A percentile compares a stretch with the other conserved stretches of the same genome.
phyloP scores from a whole-genome alignment of 371 early-diverging fungal genomes.

The Apophysomyces sp. region DNA sequence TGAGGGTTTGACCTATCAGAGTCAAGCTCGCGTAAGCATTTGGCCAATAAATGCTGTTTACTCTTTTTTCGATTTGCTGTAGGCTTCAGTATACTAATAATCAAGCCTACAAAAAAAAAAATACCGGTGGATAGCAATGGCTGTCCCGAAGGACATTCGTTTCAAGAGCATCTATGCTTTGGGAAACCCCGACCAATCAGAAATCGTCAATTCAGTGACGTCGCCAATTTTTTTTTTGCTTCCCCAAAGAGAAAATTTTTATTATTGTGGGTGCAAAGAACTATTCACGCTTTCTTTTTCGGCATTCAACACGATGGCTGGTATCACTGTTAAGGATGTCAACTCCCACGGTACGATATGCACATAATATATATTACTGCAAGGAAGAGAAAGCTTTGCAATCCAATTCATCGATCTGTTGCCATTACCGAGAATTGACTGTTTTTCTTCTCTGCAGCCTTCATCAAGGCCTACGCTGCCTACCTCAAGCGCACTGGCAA shows the following conservation, averaged over 20 bases:
- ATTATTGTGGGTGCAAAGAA: neutral
- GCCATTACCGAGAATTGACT: neutral
- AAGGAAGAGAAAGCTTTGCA: neutral
- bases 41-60: no score
- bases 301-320: slow-evolving; percentile 43
- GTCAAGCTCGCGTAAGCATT: no score
- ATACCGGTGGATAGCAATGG: no score
- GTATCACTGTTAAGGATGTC: slow-evolving; percentile 96
- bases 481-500: slow-evolving; percentile 96
- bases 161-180: no score
- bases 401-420: neutral
- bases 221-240: slow-evolving; percentile 4
- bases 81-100: no score
- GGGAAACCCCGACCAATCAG: no score
- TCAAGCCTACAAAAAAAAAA: no score
- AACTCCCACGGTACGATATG: slow-evolving; percentile 68
- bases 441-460: slow-evolving; percentile 36
- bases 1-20: no score
- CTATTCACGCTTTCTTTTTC: neutral
- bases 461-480: slow-evolving; percentile 96
- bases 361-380: neutral
- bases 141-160: no score
- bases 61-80: no score
- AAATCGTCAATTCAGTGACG: neutral
- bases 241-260: slow-evolving; percentile 14